Evolutionary conservation across 192 early-diverging fungal species (phyloP), one percentile per base, ranked within the genome.

Genomic region (Backusella macrospora): DNA sequence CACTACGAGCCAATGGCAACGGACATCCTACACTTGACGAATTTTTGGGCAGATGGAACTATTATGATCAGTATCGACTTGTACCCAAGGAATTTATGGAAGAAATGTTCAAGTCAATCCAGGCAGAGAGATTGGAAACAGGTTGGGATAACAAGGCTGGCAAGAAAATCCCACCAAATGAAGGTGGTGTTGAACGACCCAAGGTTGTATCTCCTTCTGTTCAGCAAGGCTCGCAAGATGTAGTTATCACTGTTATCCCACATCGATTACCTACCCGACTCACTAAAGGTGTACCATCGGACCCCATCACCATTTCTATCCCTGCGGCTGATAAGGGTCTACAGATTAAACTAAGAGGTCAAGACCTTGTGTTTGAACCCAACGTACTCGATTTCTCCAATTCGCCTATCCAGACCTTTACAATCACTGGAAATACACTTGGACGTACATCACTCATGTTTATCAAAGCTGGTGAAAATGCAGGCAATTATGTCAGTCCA

Each of bases 371-470:
- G 0, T 86, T 82, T 52, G 75, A 86, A 18, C 90, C 89, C 1
- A 78, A 83, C 12, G 52, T 88, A 0, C 82, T 91, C 0, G 85
- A 87, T 42, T 91, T 91, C 72, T 76, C 82, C n/a, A 65, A 71
- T 1, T 78, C 83, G 26, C 68, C 77, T 8, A 83, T 79, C 44
- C 86, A 86, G 29, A 77, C 78, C 9, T 91, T 91, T 74, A 83
- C 79, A 23, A 82, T 91, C 59, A 85, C 83, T 8, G 89, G 88
- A 5, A 75, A 78, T 0, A 80, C 78, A 9, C 85, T 89, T 0
- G 90, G 90, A n/a, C 77, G 87, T 16, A 91, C 86, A 67, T 82
- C 83, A 2, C 73, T 91, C 48, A 89, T 89, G 72, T 87, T 91
- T 70, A 69, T 76, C 15, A 85, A 86, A 21, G 67, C 85, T 0